phyloP scores from a whole-genome alignment of 805 yeast genomes.

The Metschnikowia borealis region DNA sequence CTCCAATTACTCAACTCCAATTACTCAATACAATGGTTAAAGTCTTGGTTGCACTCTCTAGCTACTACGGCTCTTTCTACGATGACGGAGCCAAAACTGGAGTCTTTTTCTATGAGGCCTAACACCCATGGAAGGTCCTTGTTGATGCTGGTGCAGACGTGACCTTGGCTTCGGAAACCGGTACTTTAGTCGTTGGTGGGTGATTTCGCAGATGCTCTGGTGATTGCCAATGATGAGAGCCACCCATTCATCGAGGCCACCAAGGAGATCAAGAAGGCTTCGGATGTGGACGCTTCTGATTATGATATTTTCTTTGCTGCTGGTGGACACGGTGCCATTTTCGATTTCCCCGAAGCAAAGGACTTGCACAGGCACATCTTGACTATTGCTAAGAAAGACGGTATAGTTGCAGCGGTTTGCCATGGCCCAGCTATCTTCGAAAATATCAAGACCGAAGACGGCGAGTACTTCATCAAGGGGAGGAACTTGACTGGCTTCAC shows the following conservation, averaged over 20 bases:
- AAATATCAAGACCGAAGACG: slow-evolving; percentile 37
- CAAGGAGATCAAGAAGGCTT: slow-evolving; percentile 41
- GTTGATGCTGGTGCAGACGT: slow-evolving; percentile 48
- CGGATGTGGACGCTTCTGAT: slow-evolving; percentile 45
- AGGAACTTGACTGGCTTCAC: slow-evolving; percentile 60
- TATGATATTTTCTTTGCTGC: slow-evolving; percentile 56
- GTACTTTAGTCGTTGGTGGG: slow-evolving; percentile 45
- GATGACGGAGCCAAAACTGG: slow-evolving; percentile 59
- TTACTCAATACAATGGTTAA: slow-evolving; percentile 22
- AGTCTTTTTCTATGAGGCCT: slow-evolving; percentile 53
- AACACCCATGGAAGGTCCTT: slow-evolving; percentile 54
- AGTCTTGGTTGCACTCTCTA: slow-evolving; percentile 43
- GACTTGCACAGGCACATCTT: slow-evolving; percentile 44
- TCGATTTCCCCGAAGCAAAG: slow-evolving; percentile 53
- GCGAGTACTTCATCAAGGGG: slow-evolving; percentile 46
- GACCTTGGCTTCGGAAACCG: slow-evolving; percentile 56
- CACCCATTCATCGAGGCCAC: slow-evolving; percentile 36
- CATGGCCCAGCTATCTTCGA: slow-evolving; percentile 63
- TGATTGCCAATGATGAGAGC: slow-evolving; percentile 34
- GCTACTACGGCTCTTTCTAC: slow-evolving; percentile 46
- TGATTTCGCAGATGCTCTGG: slow-evolving; percentile 42
- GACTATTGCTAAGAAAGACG: slow-evolving; percentile 46
- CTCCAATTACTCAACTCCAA: neutral
- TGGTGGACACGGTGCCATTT: slow-evolving; percentile 63
- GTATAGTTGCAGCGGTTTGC: slow-evolving; percentile 62